A percentile compares a stretch with the other conserved stretches of the same genome.
These are phyloP conservation scores for Phoma sp. DNA, from an alignment of 2,329 filamentous ascomycete species.

Conservation along the genomic window DNA sequence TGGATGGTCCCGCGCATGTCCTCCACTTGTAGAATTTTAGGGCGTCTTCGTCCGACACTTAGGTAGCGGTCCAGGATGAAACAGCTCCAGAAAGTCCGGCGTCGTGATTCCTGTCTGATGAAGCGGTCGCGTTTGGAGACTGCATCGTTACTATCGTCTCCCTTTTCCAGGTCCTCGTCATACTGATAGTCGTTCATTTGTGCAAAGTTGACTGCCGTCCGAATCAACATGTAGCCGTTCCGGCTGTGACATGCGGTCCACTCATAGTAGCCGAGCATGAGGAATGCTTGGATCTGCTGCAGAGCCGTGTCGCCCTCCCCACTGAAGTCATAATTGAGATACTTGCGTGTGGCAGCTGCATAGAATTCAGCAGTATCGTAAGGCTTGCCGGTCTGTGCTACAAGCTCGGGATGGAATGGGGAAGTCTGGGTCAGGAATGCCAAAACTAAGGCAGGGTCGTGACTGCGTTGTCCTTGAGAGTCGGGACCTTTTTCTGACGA, in stretches of 20 bases:
- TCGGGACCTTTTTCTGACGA: constrained; percentile 25
- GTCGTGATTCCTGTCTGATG: constrained; percentile 67
- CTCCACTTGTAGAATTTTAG: constrained; percentile 64
- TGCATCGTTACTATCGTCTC: constrained; percentile 25
- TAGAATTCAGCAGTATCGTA: constrained; percentile 66
- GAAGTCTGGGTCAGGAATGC: constrained; percentile 73
- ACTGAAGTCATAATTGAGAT: constrained; percentile 42
- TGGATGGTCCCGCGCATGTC: constrained; percentile 64
- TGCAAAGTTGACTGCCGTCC: constrained; percentile 65
- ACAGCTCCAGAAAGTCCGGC: constrained; percentile 77
- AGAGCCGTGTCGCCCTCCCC: constrained; percentile 55
- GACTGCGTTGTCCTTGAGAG: constrained; percentile 46
- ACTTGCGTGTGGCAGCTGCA: constrained; percentile 62
- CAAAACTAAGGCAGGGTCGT: constrained; percentile 63
- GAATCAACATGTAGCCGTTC: constrained; percentile 71
- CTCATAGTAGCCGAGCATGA: constrained; percentile 76
- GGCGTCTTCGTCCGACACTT: constrained; percentile 67
- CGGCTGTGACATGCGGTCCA: constrained; percentile 70
- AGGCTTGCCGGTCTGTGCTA: constrained; percentile 16
- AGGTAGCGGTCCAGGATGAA: constrained; percentile 75
- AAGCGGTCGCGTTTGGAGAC: constrained; percentile 50
- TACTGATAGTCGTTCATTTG: constrained; percentile 46
- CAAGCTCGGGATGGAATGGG: constrained; percentile 67
- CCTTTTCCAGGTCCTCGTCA: constrained; percentile 34
- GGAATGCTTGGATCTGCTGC: constrained; percentile 69